A percentile compares a stretch with the other conserved stretches of the same genome.
Conservation (phyloP, 257 asterid species). For the Penstemon barbatus region DNA sequence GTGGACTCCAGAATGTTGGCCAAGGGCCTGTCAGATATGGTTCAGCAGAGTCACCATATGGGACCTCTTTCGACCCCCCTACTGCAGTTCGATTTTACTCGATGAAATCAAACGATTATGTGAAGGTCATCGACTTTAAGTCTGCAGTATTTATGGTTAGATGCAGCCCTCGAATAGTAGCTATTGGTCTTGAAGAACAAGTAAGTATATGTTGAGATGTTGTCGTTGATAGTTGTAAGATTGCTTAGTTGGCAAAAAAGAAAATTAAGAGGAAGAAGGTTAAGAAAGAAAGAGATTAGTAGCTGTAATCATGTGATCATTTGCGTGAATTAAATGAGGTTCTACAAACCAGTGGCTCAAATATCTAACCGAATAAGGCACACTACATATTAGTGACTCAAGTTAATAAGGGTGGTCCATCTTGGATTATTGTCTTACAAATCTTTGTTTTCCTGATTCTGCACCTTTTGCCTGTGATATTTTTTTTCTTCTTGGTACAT, state of each 20-base stretch:
- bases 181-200: conserved; percentile 78
- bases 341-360: neutral
- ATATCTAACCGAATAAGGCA: neutral
- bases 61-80: conserved; percentile 49
- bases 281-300: conserved; percentile 8
- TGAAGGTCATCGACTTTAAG: conserved; percentile 55
- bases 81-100: conserved; percentile 68
- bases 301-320: neutral
- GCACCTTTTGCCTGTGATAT: neutral
- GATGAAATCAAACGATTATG: conserved; percentile 57
- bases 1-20: conserved; percentile 33
- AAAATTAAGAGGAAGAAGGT: neutral
- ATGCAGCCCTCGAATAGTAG: conserved; percentile 66
- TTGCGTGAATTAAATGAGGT: neutral
- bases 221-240: neutral
- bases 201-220: conserved; percentile 37
- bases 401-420: conserved; percentile 7
- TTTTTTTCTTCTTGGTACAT: neutral
- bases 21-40: conserved; percentile 41
- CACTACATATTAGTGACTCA: conserved; percentile 7
- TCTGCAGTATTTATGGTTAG: conserved; percentile 71
- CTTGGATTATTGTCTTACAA: conserved; percentile 4
- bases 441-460: neutral
- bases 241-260: conserved; percentile 6
- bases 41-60: conserved; percentile 39